Conservation (phyloP, 225 moss, liverwort and hornwort genomes). For the Polytrichum formosum region DNA sequence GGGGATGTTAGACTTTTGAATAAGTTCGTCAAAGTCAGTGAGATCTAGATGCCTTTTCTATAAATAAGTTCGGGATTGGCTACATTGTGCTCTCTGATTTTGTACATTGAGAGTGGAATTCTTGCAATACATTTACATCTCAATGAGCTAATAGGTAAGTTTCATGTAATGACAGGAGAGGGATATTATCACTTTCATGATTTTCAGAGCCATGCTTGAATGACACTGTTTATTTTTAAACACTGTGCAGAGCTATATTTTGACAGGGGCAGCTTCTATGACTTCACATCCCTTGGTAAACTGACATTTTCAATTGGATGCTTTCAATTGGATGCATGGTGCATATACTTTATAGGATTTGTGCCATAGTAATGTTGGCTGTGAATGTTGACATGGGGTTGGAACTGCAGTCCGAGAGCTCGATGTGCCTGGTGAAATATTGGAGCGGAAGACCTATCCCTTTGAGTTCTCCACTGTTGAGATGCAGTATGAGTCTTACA, state of each 20-base stretch:
- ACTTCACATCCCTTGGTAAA: conserved; percentile 91
- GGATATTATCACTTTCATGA: too few species aligned
- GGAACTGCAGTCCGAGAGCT: conserved; percentile 69
- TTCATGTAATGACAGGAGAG: too few species aligned
- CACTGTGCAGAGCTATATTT: conserved; percentile 77
- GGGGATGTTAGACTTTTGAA: background rate
- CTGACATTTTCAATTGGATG: conserved; percentile 3
- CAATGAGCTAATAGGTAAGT: too few species aligned
- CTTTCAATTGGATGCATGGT: background rate
- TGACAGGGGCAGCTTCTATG: conserved; percentile 90
- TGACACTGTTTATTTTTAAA: too few species aligned
- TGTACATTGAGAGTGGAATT: too few species aligned
- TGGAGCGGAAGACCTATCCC: conserved; percentile 61
- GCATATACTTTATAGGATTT: background rate
- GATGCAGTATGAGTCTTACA: conserved; percentile 75
- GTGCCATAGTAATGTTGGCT: background rate
- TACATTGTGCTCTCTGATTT: too few species aligned
- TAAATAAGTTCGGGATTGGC: too few species aligned
- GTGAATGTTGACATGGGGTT: conserved; percentile 8
- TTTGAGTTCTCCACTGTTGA: conserved; percentile 75
- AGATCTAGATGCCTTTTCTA: too few species aligned
- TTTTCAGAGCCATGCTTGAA: too few species aligned
- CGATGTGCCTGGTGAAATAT: conserved; percentile 68
- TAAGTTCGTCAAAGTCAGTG: background rate
- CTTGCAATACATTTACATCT: too few species aligned